Conservation (phyloP, 352 stramenopile genomes). For the Phytophthora kernoviae region DNA sequence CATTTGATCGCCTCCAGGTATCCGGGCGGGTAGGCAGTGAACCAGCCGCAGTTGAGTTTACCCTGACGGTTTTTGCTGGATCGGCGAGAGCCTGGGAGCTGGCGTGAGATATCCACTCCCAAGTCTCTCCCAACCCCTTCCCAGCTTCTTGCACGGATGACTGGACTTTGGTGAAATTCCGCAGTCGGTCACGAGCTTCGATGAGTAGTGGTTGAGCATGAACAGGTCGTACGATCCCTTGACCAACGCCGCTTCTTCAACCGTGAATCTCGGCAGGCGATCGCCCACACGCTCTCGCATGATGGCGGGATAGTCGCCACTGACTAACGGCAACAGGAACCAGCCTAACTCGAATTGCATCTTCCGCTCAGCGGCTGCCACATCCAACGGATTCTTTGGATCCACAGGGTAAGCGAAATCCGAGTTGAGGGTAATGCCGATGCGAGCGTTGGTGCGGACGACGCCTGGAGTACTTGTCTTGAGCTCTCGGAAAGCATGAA, state of each 20-base stretch:
- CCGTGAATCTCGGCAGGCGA: slow-evolving; percentile 88
- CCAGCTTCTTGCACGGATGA: slow-evolving; percentile 44
- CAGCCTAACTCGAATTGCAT: slow-evolving; percentile 92
- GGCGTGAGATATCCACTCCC: slow-evolving; percentile 56
- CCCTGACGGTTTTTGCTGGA: slow-evolving; percentile 42
- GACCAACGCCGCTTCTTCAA: slow-evolving; percentile 68
- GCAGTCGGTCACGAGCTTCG: slow-evolving; percentile 63
- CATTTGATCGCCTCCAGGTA: slow-evolving; percentile 69
- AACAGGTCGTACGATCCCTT: slow-evolving; percentile 91
- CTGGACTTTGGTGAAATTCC: slow-evolving; percentile 26
- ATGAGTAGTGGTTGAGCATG: slow-evolving; percentile 95
- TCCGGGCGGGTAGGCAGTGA: slow-evolving; percentile 55
- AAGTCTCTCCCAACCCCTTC: slow-evolving; percentile 56
- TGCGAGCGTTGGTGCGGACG: slow-evolving; percentile 57
- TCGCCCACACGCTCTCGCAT: slow-evolving; percentile 87
- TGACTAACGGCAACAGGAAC: slow-evolving; percentile 90
- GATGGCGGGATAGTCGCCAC: slow-evolving; percentile 90
- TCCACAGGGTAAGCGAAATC: slow-evolving; percentile 85
- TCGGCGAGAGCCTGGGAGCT: slow-evolving; percentile 63
- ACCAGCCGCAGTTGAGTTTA: slow-evolving; percentile 52
- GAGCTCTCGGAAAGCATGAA: slow-evolving; percentile 82
- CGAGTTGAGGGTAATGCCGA: slow-evolving; percentile 92
- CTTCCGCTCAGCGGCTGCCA: slow-evolving; percentile 74
- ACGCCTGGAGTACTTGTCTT: slow-evolving; percentile 43
- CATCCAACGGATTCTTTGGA: slow-evolving; percentile 42